phyloP scores from a whole-genome alignment of 2,329 filamentous ascomycete species.

The Alternaria infectoria region DNA sequence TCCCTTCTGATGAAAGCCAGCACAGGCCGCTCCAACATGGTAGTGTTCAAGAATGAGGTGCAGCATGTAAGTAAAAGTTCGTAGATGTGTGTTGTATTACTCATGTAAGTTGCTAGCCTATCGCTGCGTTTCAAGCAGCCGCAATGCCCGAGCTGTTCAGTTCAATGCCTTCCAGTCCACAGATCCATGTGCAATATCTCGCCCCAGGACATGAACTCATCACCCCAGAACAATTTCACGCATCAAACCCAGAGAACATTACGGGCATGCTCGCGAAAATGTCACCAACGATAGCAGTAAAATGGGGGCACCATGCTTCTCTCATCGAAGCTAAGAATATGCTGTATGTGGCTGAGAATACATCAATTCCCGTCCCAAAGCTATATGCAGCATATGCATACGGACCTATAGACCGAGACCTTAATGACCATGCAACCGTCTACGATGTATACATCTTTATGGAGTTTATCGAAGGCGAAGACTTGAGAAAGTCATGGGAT shows the following conservation, averaged over 20 bases:
- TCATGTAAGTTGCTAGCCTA: constrained; percentile 14
- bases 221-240: constrained; percentile 19
- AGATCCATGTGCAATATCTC: constrained; percentile 21
- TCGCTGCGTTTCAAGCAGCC: constrained; percentile 15
- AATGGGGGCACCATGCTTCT: constrained; percentile 23
- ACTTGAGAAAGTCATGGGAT: constrained; percentile 17
- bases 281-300: constrained; percentile 17
- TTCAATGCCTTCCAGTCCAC: constrained; percentile 19
- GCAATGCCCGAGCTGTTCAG: constrained; percentile 25
- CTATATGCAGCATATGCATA: constrained; percentile 26
- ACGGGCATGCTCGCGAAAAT: constrained; percentile 12
- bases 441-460: constrained; percentile 27
- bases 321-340: constrained; percentile 27
- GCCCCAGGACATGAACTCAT: constrained; percentile 22
- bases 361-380: constrained; percentile 25
- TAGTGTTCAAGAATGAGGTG: not conserved
- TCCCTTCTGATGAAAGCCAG: not conserved
- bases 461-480: constrained; percentile 25
- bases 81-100: not conserved
- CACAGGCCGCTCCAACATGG: not conserved
- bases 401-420: constrained; percentile 18
- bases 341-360: constrained; percentile 21
- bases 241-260: constrained; percentile 11
- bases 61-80: not conserved
- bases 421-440: constrained; percentile 15